These are phyloP conservation scores for Alternaria ventricosa DNA, from an alignment of 2,329 filamentous ascomycete species.

Conservation along the genomic window DNA sequence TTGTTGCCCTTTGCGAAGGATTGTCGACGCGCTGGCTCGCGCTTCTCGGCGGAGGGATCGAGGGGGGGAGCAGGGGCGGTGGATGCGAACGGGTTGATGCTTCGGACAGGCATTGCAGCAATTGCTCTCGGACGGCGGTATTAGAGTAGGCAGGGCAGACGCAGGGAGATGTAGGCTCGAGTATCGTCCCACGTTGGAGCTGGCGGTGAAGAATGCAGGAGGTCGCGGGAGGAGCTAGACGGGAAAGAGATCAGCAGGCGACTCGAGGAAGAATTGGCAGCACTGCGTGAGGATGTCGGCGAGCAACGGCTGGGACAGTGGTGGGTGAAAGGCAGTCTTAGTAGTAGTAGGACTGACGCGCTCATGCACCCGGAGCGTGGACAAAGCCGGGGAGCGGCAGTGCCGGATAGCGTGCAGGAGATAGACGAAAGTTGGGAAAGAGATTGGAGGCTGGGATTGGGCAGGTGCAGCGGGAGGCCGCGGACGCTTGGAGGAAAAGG, in stretches of 20 bases:
- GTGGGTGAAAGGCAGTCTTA: slow-evolving; percentile 1
- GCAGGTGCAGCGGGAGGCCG: slow-evolving; percentile 21
- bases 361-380: slow-evolving; percentile 11
- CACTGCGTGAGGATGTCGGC: slow-evolving; percentile 2
- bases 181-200: not conserved
- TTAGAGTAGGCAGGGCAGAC: slow-evolving; percentile 3
- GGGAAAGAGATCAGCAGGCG: slow-evolving; percentile 22
- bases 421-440: not conserved
- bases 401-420: slow-evolving; percentile 32
- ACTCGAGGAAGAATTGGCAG: slow-evolving; percentile 4
- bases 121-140: slow-evolving; percentile 11
- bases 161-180: slow-evolving; percentile 1
- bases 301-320: not conserved
- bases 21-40: slow-evolving; percentile 56
- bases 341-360: slow-evolving; percentile 7
- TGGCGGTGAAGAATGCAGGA: slow-evolving; percentile 25
- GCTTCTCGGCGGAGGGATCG: slow-evolving; percentile 62
- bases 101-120: slow-evolving; percentile 67
- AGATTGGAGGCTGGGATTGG: not conserved
- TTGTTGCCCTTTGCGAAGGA: slow-evolving; percentile 68
- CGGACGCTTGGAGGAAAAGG: slow-evolving; percentile 19
- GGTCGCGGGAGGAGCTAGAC: slow-evolving; percentile 19
- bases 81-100: slow-evolving; percentile 64
- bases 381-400: slow-evolving; percentile 24
- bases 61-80: slow-evolving; percentile 59